These are phyloP conservation scores for Phylloporus sp. DNA, from an alignment of 768 basidiomycete species.

Conservation along the genomic window DNA sequence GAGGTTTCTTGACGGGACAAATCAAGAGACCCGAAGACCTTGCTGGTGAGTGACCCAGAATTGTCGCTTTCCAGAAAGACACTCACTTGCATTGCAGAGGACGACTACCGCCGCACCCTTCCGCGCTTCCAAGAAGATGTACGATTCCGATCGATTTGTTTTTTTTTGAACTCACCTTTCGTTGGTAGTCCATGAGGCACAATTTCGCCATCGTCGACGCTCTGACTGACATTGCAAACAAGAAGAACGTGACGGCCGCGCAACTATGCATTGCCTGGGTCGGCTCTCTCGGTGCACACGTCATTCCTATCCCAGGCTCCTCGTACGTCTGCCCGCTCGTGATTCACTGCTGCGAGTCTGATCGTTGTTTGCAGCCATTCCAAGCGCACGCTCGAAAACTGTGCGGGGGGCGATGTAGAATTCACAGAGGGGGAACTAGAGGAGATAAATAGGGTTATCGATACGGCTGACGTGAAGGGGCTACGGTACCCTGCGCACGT, in stretches of 20 bases:
- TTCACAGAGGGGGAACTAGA: slow-evolving; percentile 37
- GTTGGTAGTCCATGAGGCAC: slow-evolving; percentile 17
- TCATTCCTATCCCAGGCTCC: slow-evolving; percentile 50
- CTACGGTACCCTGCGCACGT: slow-evolving; percentile 30
- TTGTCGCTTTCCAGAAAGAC: background rate
- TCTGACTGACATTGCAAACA: slow-evolving; percentile 36
- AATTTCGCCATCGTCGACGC: slow-evolving; percentile 43
- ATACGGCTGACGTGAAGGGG: slow-evolving; percentile 37
- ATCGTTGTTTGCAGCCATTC: slow-evolving; percentile 19
- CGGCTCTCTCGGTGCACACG: slow-evolving; percentile 33
- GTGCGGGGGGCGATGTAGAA: slow-evolving; percentile 37
- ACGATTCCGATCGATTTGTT: too few species aligned
- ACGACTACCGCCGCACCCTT: slow-evolving; percentile 34
- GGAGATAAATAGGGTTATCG: slow-evolving; percentile 37
- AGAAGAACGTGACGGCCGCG: slow-evolving; percentile 38
- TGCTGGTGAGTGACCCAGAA: slow-evolving; percentile 15
- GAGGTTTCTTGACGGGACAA: slow-evolving; percentile 48
- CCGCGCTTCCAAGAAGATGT: slow-evolving; percentile 44
- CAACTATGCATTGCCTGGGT: slow-evolving; percentile 45
- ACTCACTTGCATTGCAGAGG: slow-evolving; percentile 23
- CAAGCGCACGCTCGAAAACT: slow-evolving; percentile 42
- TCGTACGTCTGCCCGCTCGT: slow-evolving; percentile 26
- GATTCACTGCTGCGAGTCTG: background rate
- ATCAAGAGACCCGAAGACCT: slow-evolving; percentile 39
- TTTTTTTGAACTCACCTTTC: background rate